Conservation (phyloP, 2,329 filamentous ascomycete genomes). For the Polytolypa hystricis region DNA sequence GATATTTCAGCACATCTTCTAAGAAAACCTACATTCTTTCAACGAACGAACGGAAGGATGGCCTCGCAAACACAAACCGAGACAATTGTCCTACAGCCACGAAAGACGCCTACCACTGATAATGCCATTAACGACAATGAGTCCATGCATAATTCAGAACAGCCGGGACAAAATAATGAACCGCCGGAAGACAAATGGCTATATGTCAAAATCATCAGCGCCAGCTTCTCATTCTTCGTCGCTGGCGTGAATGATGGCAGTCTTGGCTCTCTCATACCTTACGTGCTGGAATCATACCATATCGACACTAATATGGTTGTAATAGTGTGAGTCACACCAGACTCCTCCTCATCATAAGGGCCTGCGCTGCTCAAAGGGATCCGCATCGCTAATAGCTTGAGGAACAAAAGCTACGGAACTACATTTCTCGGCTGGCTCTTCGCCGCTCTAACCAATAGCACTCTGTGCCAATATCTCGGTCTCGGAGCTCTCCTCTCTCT, state of each 20-base stretch:
- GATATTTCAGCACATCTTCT: no score
- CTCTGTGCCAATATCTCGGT: slow-evolving; percentile 41
- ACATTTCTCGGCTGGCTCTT: slow-evolving; percentile 51
- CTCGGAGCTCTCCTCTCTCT: slow-evolving; percentile 47
- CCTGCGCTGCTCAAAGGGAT: no score
- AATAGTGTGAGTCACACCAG: slow-evolving; percentile 35
- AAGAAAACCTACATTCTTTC: no score
- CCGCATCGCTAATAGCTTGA: slow-evolving; percentile 8
- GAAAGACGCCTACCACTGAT: no score
- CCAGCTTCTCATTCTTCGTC: slow-evolving; percentile 53
- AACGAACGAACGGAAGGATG: no score
- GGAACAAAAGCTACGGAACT: slow-evolving; percentile 37
- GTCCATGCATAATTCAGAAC: no score
- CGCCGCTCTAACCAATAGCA: slow-evolving; percentile 46
- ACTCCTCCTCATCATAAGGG: not conserved
- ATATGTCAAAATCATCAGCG: slow-evolving; percentile 42
- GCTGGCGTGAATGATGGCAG: slow-evolving; percentile 56
- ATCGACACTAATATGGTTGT: slow-evolving; percentile 44
- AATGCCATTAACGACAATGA: no score
- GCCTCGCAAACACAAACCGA: no score
- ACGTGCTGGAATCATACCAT: slow-evolving; percentile 47
- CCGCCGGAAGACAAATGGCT: no score
- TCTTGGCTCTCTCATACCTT: slow-evolving; percentile 52
- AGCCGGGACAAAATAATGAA: no score
- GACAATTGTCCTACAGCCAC: no score